Conservation (phyloP, 2,329 filamentous ascomycete genomes). For the Lomentospora prolificans region DNA sequence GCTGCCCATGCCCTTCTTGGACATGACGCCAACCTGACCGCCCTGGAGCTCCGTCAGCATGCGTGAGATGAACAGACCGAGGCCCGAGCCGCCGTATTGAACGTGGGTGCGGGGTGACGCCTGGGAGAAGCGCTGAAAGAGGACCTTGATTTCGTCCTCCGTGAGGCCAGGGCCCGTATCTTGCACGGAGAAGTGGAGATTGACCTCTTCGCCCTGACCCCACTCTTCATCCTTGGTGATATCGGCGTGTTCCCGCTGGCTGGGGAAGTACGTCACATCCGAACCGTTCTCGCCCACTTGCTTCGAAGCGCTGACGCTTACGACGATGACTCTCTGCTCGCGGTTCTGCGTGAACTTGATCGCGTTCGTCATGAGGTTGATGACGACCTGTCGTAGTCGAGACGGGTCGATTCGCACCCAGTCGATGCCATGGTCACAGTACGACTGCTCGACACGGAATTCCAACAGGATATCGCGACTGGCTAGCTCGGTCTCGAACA, state of each 20-base stretch:
- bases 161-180: conserved; percentile 62
- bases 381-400: conserved; percentile 62
- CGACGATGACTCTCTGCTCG: conserved; percentile 47
- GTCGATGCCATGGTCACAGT: conserved; percentile 52
- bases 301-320: conserved; percentile 55
- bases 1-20: conserved; percentile 56
- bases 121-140: conserved; percentile 62
- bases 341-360: conserved; percentile 57
- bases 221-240: conserved; percentile 51
- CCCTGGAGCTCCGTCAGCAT: conserved; percentile 69
- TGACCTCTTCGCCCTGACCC: conserved; percentile 62
- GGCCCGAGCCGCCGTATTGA: conserved; percentile 60
- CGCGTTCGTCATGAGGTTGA: conserved; percentile 63
- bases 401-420: conserved; percentile 71
- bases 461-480: conserved; percentile 63
- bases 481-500: conserved; percentile 68
- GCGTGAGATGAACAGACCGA: conserved; percentile 67
- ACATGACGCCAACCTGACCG: conserved; percentile 65
- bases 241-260: conserved; percentile 20
- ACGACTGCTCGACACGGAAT: conserved; percentile 59
- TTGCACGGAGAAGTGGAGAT: conserved; percentile 61
- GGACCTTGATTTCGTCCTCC: conserved; percentile 53
- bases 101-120: conserved; percentile 61
- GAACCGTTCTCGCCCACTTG: conserved; percentile 31
- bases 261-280: conserved; percentile 11